Conservation (phyloP, 2,329 filamentous ascomycete genomes). For the Colletotrichum truncatum region DNA sequence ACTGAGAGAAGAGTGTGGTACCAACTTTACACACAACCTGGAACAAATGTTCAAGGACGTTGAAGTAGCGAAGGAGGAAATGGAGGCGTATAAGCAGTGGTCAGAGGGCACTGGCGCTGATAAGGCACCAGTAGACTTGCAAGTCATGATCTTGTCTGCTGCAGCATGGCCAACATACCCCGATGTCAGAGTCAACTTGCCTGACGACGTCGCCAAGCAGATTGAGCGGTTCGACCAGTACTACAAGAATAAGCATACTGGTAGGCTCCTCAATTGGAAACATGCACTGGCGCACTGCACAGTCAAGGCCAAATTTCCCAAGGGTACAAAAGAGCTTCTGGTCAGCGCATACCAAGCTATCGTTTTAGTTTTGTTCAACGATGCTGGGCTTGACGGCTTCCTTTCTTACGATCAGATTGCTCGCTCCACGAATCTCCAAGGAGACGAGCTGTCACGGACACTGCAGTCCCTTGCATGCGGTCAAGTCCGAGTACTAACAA, state of each 20-base stretch:
- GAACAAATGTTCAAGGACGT: conserved; percentile 99
- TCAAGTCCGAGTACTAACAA: conserved; percentile 83
- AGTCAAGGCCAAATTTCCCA: conserved; percentile 81
- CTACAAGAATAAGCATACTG: conserved; percentile 90
- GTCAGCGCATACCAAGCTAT: conserved; percentile 94
- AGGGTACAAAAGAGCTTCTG: conserved; percentile 85
- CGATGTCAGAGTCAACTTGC: conserved; percentile 77
- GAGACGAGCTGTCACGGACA: conserved; percentile 84
- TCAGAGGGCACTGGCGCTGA: conserved; percentile 32
- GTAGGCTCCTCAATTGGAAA: conserved; percentile 89
- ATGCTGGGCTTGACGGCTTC: conserved; percentile 66
- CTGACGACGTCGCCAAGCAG: conserved; percentile 77
- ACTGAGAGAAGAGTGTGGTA: conserved; percentile 91
- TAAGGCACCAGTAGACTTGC: conserved; percentile 73
- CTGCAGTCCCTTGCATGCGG: conserved; percentile 95
- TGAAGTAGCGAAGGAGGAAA: conserved; percentile 91
- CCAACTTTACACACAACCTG: conserved; percentile 93
- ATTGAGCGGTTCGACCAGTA: conserved; percentile 84
- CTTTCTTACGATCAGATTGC: conserved; percentile 82
- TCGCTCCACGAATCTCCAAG: conserved; percentile 77
- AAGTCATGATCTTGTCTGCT: conserved; percentile 89
- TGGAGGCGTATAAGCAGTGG: conserved; percentile 84
- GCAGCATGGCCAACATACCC: conserved; percentile 94
- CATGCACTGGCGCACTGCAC: conserved; percentile 92
- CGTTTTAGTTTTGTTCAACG: conserved; percentile 90